Conservation (phyloP, 176 grass and related monocot genomes). For the Raddia distichophylla region DNA sequence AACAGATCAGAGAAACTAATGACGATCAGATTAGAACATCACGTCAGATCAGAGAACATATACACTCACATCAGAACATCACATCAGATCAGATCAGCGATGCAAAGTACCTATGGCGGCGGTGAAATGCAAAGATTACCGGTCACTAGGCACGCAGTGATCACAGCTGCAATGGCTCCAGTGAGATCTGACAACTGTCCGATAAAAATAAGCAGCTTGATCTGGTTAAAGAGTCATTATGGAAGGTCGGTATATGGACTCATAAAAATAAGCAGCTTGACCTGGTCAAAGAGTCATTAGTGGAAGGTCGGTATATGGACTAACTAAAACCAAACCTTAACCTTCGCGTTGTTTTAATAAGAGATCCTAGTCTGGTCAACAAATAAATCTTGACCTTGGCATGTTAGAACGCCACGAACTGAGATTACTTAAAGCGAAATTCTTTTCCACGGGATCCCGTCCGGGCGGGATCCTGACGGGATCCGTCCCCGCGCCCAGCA, state of each 20-base stretch:
- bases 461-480: too few species aligned
- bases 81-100: too few species aligned
- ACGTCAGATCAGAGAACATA: too few species aligned
- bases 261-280: neutral
- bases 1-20: too few species aligned
- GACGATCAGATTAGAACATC: too few species aligned
- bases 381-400: neutral
- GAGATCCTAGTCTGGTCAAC: neutral
- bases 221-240: neutral
- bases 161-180: neutral
- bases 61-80: too few species aligned
- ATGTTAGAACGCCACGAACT: neutral
- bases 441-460: too few species aligned
- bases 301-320: too few species aligned
- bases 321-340: neutral
- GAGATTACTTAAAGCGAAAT: neutral
- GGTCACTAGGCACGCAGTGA: neutral
- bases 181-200: neutral
- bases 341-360: neutral
- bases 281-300: too few species aligned
- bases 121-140: neutral
- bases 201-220: neutral
- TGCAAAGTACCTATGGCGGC: too few species aligned
- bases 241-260: neutral
- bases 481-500: too few species aligned